Conservation (phyloP, 257 asterid species). For the Haberlea rhodopensis region DNA sequence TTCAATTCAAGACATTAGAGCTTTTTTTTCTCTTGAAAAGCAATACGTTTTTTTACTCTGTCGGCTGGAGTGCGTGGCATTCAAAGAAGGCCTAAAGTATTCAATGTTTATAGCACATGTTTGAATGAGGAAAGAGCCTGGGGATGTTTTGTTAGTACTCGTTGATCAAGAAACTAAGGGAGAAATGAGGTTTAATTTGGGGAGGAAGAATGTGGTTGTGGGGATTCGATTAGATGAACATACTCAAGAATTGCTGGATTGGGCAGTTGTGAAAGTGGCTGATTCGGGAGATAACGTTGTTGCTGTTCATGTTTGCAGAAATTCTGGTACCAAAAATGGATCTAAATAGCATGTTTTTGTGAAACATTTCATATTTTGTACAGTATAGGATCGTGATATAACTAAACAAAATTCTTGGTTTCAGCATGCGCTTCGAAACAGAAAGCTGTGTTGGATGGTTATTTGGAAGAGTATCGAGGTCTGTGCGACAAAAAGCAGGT, state of each 20-base stretch:
- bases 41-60: constrained; percentile 24
- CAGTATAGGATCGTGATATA: background rate
- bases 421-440: constrained; percentile 58
- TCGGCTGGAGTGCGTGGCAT: constrained; percentile 36
- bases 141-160: constrained; percentile 26
- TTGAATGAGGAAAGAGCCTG: constrained; percentile 13
- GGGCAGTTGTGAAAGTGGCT: constrained; percentile 87
- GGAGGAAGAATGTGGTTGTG: constrained; percentile 68
- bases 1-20: constrained; percentile 21
- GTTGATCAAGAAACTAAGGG: constrained; percentile 20
- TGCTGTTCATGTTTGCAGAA: constrained; percentile 80
- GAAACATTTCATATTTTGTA: background rate
- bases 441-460: constrained; percentile 53
- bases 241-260: constrained; percentile 68
- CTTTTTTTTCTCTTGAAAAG: constrained; percentile 27
- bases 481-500: constrained; percentile 76
- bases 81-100: constrained; percentile 29
- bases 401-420: constrained; percentile 6
- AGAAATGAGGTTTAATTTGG: constrained; percentile 40
- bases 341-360: constrained; percentile 6
- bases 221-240: constrained; percentile 72
- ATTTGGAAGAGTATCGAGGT: constrained; percentile 67
- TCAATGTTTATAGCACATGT: constrained; percentile 33
- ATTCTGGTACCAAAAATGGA: constrained; percentile 47
- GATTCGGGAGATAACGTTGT: constrained; percentile 70